Percentiles rank a stretch among this genome's conserved stretches.
Evolutionary conservation across 2,329 filamentous ascomycete genomes (phyloP).

Genomic region (Cercospora zeina): DNA sequence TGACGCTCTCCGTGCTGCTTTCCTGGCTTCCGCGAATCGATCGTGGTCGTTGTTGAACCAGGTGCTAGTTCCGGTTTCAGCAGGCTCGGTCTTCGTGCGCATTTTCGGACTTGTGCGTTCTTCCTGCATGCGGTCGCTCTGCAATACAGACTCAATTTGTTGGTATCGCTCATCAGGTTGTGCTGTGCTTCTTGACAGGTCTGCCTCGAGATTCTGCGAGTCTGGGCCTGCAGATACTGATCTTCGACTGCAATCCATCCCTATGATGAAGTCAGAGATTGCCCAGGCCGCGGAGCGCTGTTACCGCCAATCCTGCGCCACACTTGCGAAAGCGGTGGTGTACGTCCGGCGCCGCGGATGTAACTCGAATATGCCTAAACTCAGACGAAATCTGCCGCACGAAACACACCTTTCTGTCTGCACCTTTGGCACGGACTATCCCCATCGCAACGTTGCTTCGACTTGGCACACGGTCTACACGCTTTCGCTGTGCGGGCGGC

Average conservation of each 20-base stretch:
- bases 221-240: slow-evolving; percentile 1
- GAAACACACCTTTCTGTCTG: slow-evolving; percentile 9
- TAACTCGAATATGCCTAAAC: not conserved
- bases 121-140: not conserved
- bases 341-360: slow-evolving; percentile 1
- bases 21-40: slow-evolving; percentile 2
- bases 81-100: slow-evolving; percentile 9
- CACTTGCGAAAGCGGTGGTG: slow-evolving; percentile 4
- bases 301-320: not conserved
- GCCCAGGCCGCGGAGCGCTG: slow-evolving; percentile 12
- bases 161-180: not conserved
- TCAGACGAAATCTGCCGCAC: not conserved
- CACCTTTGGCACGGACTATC: slow-evolving; percentile 3
- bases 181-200: not conserved
- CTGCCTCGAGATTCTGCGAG: not conserved
- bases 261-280: slow-evolving; percentile 7
- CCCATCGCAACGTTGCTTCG: slow-evolving; percentile 13
- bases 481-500: slow-evolving; percentile 6
- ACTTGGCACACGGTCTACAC: slow-evolving; percentile 6
- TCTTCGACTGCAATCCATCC: slow-evolving; percentile 6
- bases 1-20: slow-evolving; percentile 5
- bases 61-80: not conserved
- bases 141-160: not conserved
- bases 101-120: not conserved
- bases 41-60: slow-evolving; percentile 12